Percentiles rank a stretch among this genome's conserved stretches.
These are phyloP conservation scores for Xylaria intraflava DNA, from an alignment of 495 filamentous ascomycete species.

Conservation along the genomic window DNA sequence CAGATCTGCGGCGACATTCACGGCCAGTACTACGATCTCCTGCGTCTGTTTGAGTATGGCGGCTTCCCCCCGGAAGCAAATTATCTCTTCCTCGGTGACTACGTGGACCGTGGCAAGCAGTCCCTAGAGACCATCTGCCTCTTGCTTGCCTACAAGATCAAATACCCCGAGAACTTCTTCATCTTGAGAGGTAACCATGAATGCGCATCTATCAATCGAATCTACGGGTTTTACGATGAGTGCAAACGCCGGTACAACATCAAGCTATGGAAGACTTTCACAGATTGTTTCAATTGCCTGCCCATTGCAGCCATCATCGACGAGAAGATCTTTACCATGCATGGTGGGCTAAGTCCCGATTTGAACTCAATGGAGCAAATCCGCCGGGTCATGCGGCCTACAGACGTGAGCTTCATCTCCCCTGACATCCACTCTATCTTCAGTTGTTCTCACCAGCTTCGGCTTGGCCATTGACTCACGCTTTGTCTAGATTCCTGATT, in stretches of 20 bases:
- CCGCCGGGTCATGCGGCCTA: slow-evolving; percentile 95
- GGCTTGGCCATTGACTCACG: slow-evolving; percentile 22
- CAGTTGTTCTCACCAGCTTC: slow-evolving; percentile 6
- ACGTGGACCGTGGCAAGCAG: slow-evolving; percentile 98
- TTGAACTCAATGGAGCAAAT: slow-evolving; percentile 99
- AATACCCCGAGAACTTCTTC: slow-evolving; percentile 99
- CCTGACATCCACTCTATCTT: background rate
- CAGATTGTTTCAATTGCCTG: slow-evolving; percentile 99
- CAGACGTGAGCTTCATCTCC: slow-evolving; percentile 65
- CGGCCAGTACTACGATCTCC: slow-evolving; percentile 97
- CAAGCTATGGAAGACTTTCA: slow-evolving; percentile 99
- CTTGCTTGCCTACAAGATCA: slow-evolving; percentile 98
- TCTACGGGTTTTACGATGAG: slow-evolving; percentile 99
- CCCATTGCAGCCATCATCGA: slow-evolving; percentile 99
- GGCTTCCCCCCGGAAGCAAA: slow-evolving; percentile 98
- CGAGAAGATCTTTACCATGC: slow-evolving; percentile 99
- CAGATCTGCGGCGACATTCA: slow-evolving; percentile 99
- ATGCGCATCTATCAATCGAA: slow-evolving; percentile 99
- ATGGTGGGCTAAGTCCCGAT: slow-evolving; percentile 94
- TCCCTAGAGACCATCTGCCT: slow-evolving; percentile 99
- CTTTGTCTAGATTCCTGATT: slow-evolving; percentile 83
- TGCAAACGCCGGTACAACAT: slow-evolving; percentile 99
- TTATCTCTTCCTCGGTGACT: slow-evolving; percentile 98
- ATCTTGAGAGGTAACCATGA: slow-evolving; percentile 98
- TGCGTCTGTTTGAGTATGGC: slow-evolving; percentile 97